These are phyloP conservation scores for Gyromitra esculenta DNA, from an alignment of 2,329 filamentous ascomycete species.

Conservation along the genomic window DNA sequence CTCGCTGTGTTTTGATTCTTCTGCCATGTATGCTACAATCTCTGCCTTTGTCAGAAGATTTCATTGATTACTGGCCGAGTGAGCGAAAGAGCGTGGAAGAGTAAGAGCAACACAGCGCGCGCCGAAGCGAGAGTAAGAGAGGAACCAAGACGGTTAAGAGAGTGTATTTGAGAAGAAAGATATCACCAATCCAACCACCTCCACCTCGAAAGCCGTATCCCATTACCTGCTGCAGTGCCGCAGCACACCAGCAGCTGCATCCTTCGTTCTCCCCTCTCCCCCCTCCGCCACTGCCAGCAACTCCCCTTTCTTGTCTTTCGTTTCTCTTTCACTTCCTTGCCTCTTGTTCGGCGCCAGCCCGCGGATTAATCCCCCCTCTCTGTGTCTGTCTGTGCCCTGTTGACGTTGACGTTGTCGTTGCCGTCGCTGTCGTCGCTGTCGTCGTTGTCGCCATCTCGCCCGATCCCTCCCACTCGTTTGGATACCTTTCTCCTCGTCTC, in stretches of 20 bases:
- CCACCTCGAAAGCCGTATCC: constrained; percentile 35
- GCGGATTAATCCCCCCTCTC: constrained; percentile 28
- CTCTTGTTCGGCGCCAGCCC: constrained; percentile 44
- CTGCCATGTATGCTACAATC: constrained; percentile 41
- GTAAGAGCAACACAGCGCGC: constrained; percentile 17
- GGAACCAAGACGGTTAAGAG: neutral
- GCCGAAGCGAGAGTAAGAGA: constrained; percentile 38
- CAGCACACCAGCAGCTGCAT: constrained; percentile 43
- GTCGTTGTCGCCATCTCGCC: constrained; percentile 21
- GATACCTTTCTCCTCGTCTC: constrained; percentile 33
- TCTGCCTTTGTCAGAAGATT: constrained; percentile 30
- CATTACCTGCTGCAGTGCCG: constrained; percentile 43
- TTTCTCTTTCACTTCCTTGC: constrained; percentile 50
- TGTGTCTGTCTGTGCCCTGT: constrained; percentile 9
- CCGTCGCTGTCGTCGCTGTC: neutral
- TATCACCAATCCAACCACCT: constrained; percentile 44
- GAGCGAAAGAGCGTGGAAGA: constrained; percentile 23
- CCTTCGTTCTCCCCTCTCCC: constrained; percentile 42
- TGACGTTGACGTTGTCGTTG: neutral
- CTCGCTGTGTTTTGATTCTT: constrained; percentile 43
- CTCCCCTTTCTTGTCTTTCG: constrained; percentile 45
- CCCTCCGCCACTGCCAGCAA: constrained; percentile 36
- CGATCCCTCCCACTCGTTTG: constrained; percentile 51
- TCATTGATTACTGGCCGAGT: constrained; percentile 43
- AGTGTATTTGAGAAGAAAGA: constrained; percentile 34